Base-by-base conservation (phyloP, 768 basidiomycete genomes). In the Mycena capillaripes region DNA sequence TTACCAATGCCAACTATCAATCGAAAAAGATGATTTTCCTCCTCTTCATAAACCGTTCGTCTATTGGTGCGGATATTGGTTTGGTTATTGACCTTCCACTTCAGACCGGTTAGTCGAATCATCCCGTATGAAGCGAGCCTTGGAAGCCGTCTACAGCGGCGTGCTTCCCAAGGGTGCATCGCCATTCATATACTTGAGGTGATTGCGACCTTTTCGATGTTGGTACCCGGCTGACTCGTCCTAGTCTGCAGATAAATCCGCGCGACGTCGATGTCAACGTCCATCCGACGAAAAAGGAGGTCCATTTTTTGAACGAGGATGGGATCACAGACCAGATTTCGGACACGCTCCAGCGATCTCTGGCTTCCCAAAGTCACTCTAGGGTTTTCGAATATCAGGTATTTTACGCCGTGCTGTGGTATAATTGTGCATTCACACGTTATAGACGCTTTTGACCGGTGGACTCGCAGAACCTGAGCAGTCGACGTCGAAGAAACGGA, bases 111-210 rank as follows among this genome's bases (percentile, higher is more conserved):
- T 97, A 21, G 97, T 99, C 0, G 97, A 99, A 65, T 97, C 96
- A 0, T 83, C 88, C 0, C 89, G 94, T 34, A 93, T 99, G 80
- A 96, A 95, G 81, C 91, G 92, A 46, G 94, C 96, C 0, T 85
- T 98, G 30, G 97, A 99, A 78, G 89, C 89, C 2, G 90, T 95
- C 17, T 99, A 99, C 81, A 92, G 87, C 29, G 89, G 89, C 14
- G 88, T 97, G 52, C 85, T 99, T 23, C 94, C 97, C 0, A 99
- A 99, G 82, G 97, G 97, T 8, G 83, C 92, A 11, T 93, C 84
- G 38, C 97, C 97, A 1, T 99, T 97, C 81, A 86, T 97, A n/a
- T 99, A 99, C 80, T 85, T 98, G 44, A 96, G 95, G 97, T 96
- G 84, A 72, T 38, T 30, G 21, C 30, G 42, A 7, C 16, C 70